Evolutionary conservation across 176 grass and related monocot species (phyloP).

Genomic region (Tillandsia leiboldiana): DNA sequence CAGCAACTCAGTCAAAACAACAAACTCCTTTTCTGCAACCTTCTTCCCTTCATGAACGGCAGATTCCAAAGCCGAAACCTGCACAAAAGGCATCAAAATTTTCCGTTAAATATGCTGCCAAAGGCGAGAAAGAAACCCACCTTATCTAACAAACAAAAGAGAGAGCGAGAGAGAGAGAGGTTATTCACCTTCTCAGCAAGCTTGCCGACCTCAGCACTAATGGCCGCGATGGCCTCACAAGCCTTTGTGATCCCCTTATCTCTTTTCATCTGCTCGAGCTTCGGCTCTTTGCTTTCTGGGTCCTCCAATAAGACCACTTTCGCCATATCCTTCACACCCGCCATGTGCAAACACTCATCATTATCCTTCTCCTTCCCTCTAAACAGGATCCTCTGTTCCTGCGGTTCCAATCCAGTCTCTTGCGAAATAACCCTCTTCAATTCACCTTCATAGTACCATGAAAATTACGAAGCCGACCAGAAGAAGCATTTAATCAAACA

Average conservation of each 20-base stretch:
- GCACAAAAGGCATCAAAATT: neutral
- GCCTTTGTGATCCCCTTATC: slow-evolving; percentile 57
- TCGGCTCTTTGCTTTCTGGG: slow-evolving; percentile 43
- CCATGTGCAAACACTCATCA: slow-evolving; percentile 50
- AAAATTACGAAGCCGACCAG: neutral
- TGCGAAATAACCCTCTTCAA: slow-evolving; percentile 57
- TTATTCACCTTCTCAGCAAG: slow-evolving; percentile 59
- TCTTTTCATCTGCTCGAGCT: slow-evolving; percentile 31
- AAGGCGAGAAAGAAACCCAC: neutral
- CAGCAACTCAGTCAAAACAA: slow-evolving; percentile 69
- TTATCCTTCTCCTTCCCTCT: slow-evolving; percentile 77
- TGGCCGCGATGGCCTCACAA: slow-evolving; percentile 42
- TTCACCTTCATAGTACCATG: slow-evolving; percentile 47
- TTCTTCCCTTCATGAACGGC: slow-evolving; percentile 42
- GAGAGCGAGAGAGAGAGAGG: neutral
- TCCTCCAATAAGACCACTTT: slow-evolving; percentile 76
- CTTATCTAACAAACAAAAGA: neutral
- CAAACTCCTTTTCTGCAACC: slow-evolving; percentile 69
- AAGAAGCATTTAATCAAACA: neutral
- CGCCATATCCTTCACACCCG: slow-evolving; percentile 66
- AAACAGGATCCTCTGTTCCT: slow-evolving; percentile 73
- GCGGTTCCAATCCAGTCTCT: slow-evolving; percentile 48
- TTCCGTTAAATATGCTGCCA: neutral
- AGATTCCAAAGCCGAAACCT: slow-evolving; percentile 78
- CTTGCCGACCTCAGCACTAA: slow-evolving; percentile 73